phyloP scores from a whole-genome alignment of 139 green algal genomes.

The Picochlorum sp. region DNA sequence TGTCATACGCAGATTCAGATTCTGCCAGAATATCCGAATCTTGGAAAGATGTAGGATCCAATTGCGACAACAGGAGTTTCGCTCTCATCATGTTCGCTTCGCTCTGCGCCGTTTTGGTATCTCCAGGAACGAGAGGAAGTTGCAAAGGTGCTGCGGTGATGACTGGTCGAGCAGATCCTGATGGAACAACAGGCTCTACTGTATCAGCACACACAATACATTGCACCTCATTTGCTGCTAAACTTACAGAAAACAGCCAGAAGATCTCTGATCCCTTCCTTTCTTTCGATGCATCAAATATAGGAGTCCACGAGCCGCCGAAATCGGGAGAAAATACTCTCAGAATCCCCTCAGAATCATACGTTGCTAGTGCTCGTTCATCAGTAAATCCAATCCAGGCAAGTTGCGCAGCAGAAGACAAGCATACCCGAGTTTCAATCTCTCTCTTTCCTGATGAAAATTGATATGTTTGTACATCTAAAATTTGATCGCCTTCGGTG shows the following conservation, averaged over 20 bases:
- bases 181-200: slow-evolving; percentile 13
- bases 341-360: slow-evolving; percentile 55
- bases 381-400: slow-evolving; percentile 75
- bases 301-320: slow-evolving; percentile 62
- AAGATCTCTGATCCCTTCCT: slow-evolving; percentile 45
- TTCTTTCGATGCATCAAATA: slow-evolving; percentile 45
- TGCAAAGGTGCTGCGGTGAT: slow-evolving; percentile 44
- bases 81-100: slow-evolving; percentile 30
- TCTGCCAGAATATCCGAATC: slow-evolving; percentile 6
- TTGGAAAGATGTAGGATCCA: neutral
- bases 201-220: slow-evolving; percentile 51
- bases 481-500: slow-evolving; percentile 34
- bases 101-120: slow-evolving; percentile 20
- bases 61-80: neutral
- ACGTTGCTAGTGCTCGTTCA: slow-evolving; percentile 45
- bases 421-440: slow-evolving; percentile 30
- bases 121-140: slow-evolving; percentile 31
- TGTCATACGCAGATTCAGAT: slow-evolving; percentile 20
- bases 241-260: slow-evolving; percentile 60
- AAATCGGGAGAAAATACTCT: slow-evolving; percentile 38
- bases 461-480: slow-evolving; percentile 32
- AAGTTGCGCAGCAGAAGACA: slow-evolving; percentile 43
- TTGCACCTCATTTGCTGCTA: slow-evolving; percentile 37
- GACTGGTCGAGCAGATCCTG: slow-evolving; percentile 55
- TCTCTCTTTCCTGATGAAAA: slow-evolving; percentile 24